Conservation (phyloP, 169 alveolate genomes). For the Plasmodium billcollinsi region DNA sequence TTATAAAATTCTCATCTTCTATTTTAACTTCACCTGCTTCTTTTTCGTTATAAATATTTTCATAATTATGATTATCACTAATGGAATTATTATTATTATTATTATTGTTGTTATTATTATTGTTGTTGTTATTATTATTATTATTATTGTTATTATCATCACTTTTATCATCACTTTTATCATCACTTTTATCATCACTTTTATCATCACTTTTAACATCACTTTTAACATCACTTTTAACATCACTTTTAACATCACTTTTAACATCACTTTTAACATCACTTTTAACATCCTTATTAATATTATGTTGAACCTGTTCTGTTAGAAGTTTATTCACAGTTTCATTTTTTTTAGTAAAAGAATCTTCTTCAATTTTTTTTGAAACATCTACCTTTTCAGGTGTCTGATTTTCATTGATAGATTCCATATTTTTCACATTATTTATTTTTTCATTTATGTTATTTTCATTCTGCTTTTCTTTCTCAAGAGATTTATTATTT, state of each 20-base stretch:
- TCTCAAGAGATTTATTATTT: neutral
- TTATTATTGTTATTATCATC: neutral
- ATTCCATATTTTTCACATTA: neutral
- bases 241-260: neutral
- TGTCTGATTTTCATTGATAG: neutral
- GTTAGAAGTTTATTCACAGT: neutral
- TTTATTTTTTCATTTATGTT: slow-evolving; percentile 4
- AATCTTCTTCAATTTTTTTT: neutral
- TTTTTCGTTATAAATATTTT: neutral
- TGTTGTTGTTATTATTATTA: neutral
- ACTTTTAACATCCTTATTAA: neutral
- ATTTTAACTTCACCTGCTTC: neutral
- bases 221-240: neutral
- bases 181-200: neutral
- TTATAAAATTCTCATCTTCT: neutral
- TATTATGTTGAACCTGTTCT: neutral
- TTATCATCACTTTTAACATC: neutral
- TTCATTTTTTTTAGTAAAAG: neutral
- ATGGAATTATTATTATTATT: neutral
- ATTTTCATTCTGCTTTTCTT: slow-evolving; percentile 8
- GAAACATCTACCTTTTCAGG: neutral
- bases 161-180: neutral
- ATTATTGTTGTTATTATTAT: neutral
- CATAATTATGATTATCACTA: neutral
- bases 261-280: neutral